phyloP scores from a whole-genome alignment of 2,329 filamentous ascomycete species.

The Calonectria crousiana region DNA sequence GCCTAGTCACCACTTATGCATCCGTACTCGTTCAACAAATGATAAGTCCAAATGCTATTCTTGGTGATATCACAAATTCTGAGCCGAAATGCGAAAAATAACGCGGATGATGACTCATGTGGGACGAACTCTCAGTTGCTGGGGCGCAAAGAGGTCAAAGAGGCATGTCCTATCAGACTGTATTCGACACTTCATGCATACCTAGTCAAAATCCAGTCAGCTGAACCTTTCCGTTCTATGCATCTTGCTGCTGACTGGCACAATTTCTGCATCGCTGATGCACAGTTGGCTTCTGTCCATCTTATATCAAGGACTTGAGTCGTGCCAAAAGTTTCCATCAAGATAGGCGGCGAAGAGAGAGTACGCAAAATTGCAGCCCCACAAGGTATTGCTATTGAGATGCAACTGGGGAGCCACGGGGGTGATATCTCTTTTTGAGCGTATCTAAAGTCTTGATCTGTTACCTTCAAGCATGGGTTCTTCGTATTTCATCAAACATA shows the following conservation, averaged over 20 bases:
- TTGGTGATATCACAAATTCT: background rate
- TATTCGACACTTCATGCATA: no score
- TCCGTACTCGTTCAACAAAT: no score
- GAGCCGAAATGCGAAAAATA: background rate
- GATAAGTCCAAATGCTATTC: background rate
- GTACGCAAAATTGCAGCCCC: background rate
- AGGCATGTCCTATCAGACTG: background rate
- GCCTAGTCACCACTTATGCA: no score
- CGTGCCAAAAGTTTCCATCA: background rate
- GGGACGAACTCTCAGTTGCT: background rate
- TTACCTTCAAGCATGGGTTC: no score
- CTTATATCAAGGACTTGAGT: background rate
- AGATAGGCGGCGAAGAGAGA: background rate
- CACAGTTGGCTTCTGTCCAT: background rate
- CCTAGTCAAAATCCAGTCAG: no score
- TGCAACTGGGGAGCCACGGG: background rate
- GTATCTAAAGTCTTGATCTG: background rate
- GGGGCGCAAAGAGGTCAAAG: background rate
- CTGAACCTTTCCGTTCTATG: no score
- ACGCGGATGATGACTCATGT: background rate
- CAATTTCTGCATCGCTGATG: no score
- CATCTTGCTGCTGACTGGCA: no score
- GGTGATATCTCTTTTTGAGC: background rate
- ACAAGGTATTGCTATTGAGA: background rate
- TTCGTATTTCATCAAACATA: background rate